Evolutionary conservation across 805 yeast genomes (phyloP).

Genomic region (Nakazawaea holstii): DNA sequence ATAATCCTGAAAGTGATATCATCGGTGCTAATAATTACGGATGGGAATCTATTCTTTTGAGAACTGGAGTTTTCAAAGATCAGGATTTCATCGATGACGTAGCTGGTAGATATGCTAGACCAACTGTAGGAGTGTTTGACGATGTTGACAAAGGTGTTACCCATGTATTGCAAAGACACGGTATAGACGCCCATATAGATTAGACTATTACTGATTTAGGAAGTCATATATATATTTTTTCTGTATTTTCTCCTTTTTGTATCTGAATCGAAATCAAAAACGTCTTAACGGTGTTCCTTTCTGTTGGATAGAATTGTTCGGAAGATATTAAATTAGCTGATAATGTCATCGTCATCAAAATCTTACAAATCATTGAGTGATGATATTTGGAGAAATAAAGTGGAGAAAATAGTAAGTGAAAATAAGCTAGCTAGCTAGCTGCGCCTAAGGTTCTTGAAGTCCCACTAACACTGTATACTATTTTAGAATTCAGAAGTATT

Average conservation of each 20-base stretch:
- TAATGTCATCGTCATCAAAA: slow-evolving; percentile 27
- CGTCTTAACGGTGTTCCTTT: too few relatives aligned
- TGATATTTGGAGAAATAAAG: slow-evolving; percentile 85
- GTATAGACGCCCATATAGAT: neutral
- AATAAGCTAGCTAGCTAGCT: too few relatives aligned
- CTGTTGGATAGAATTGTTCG: too few relatives aligned
- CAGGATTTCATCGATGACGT: slow-evolving; percentile 36
- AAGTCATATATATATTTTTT: too few relatives aligned
- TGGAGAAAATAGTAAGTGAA: slow-evolving; percentile 71
- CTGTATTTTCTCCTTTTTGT: too few relatives aligned
- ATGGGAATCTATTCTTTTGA: slow-evolving; percentile 81
- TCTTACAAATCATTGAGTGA: slow-evolving; percentile 57
- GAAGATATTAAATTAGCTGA: too few relatives aligned
- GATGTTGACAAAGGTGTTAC: slow-evolving; percentile 42
- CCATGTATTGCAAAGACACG: slow-evolving; percentile 17
- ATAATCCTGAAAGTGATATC: slow-evolving; percentile 91
- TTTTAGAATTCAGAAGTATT: slow-evolving; percentile 79
- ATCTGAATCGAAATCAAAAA: too few relatives aligned
- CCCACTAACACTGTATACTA: slow-evolving; percentile 7
- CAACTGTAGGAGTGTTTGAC: slow-evolving; percentile 44
- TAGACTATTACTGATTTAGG: neutral
- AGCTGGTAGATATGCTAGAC: slow-evolving; percentile 27
- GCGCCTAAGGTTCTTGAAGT: too few relatives aligned
- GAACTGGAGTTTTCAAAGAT: slow-evolving; percentile 82
- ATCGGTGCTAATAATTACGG: slow-evolving; percentile 83